These are phyloP conservation scores for Tetracentron sinense DNA, from an alignment of 164 flowering plant genomes.

Conservation along the genomic window DNA sequence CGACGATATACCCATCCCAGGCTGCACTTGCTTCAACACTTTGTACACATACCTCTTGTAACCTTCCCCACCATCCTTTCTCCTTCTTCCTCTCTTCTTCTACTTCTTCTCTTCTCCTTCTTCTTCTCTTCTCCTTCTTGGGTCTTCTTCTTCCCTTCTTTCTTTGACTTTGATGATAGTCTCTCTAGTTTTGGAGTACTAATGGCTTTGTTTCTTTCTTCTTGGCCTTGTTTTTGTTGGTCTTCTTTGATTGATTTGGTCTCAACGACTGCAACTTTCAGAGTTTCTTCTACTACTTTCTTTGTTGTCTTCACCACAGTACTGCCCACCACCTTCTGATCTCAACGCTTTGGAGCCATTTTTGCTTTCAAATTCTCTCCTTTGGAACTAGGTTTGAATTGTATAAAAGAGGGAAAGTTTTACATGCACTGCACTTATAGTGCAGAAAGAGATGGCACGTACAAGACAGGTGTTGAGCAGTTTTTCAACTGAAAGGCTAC, in stretches of 20 bases:
- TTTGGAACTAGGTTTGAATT: too few species aligned
- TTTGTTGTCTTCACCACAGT: conserved; percentile 28
- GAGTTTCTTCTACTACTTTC: conserved; percentile 35
- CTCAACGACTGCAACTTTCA: conserved; percentile 25
- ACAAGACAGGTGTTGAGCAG: conserved; percentile 17
- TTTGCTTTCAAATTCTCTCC: not conserved
- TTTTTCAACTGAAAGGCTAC: conserved; percentile 15
- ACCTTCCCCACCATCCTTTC: conserved; percentile 24
- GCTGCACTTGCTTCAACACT: conserved; percentile 86
- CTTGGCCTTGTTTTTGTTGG: not conserved
- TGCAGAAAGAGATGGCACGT: too few species aligned
- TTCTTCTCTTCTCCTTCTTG: conserved; percentile 8
- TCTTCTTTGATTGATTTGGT: conserved; percentile 3
- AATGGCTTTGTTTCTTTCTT: not conserved
- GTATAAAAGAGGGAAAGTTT: too few species aligned
- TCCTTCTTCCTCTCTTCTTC: conserved; percentile 17
- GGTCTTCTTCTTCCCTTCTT: conserved; percentile 1
- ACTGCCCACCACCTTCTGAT: conserved; percentile 24
- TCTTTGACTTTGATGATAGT: not conserved
- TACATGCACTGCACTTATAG: too few species aligned
- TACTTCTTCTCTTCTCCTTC: conserved; percentile 6
- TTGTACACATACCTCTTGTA: conserved; percentile 59
- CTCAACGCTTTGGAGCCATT: conserved; percentile 44
- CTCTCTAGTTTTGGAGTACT: not conserved
- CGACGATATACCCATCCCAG: conserved; percentile 54